phyloP scores from a whole-genome alignment of 179 eudicot species.

The Monotropa hypopitys region DNA sequence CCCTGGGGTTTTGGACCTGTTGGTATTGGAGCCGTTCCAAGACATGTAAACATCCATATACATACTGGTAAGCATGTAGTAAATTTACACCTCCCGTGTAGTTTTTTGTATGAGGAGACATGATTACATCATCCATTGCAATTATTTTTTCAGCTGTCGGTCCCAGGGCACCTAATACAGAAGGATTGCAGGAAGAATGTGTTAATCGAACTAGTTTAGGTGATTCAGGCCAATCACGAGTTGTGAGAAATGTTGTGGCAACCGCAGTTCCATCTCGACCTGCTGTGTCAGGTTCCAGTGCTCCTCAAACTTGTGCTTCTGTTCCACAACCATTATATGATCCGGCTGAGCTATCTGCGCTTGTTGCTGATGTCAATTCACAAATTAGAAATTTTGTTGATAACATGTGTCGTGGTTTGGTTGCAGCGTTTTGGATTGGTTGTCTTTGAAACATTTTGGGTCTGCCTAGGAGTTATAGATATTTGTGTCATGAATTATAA shows the following conservation, averaged over 20 bases:
- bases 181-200: constrained; percentile 40
- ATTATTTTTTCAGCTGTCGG: constrained; percentile 50
- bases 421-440: too few species aligned
- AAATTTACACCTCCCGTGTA: background rate
- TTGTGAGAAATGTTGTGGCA: constrained; percentile 37
- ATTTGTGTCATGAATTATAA: too few species aligned
- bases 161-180: constrained; percentile 43
- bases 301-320: constrained; percentile 34
- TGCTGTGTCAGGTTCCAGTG: constrained; percentile 28
- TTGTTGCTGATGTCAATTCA: constrained; percentile 39
- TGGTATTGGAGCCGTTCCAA: constrained; percentile 53
- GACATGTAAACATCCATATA: constrained; percentile 76
- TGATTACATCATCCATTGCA: constrained; percentile 20
- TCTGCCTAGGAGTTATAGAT: too few species aligned
- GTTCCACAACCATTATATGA: constrained; percentile 28
- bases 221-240: constrained; percentile 34
- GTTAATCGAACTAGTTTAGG: constrained; percentile 29
- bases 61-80: constrained; percentile 55
- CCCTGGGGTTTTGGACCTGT: constrained; percentile 36
- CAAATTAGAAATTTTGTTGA: constrained; percentile 31
- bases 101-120: background rate
- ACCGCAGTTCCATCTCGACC: constrained; percentile 40
- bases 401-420: too few species aligned
- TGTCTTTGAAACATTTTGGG: too few species aligned
- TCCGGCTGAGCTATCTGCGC: constrained; percentile 27